Percentiles rank a stretch among this genome's conserved stretches.
These are phyloP conservation scores for Carex littledalei DNA, from an alignment of 176 grass and related monocot genomes.

Conservation along the genomic window DNA sequence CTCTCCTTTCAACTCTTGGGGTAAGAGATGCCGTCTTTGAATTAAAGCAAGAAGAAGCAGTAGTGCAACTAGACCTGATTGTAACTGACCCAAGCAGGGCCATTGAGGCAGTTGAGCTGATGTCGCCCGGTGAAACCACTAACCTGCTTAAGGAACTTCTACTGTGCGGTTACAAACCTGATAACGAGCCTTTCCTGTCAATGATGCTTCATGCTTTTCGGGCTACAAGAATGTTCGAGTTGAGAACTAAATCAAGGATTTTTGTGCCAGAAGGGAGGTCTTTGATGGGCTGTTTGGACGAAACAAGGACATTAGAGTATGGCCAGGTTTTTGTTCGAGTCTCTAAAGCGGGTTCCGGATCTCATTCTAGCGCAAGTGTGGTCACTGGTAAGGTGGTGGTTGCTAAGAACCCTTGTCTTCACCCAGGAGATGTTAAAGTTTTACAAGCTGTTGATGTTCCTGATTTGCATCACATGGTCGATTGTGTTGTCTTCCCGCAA, in stretches of 20 bases:
- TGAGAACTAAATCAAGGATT: conserved; percentile 75
- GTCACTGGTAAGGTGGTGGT: conserved; percentile 52
- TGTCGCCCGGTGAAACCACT: conserved; percentile 71
- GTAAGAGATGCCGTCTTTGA: conserved; percentile 58
- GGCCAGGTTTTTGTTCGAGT: conserved; percentile 65
- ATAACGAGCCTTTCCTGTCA: conserved; percentile 68
- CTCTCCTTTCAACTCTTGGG: conserved; percentile 78
- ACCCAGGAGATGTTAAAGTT: conserved; percentile 72
- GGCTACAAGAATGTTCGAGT: conserved; percentile 58
- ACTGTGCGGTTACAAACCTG: conserved; percentile 58
- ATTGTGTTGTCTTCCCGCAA: conserved; percentile 98
- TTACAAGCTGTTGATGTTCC: conserved; percentile 68
- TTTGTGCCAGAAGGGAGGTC: conserved; percentile 61
- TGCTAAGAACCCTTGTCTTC: conserved; percentile 90
- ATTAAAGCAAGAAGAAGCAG: conserved; percentile 49
- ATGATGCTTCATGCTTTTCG: conserved; percentile 80
- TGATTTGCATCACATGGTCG: conserved; percentile 65
- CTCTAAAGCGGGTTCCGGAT: conserved; percentile 34
- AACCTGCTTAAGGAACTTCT: conserved; percentile 64
- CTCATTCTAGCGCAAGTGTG: not conserved
- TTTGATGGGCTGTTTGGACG: conserved; percentile 95
- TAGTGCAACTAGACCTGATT: conserved; percentile 52
- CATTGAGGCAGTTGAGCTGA: conserved; percentile 56
- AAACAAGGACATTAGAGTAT: conserved; percentile 58
- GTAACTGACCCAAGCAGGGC: conserved; percentile 56